Conservation (phyloP, 2,329 filamentous ascomycete genomes). For the Diaporthe helianthi region DNA sequence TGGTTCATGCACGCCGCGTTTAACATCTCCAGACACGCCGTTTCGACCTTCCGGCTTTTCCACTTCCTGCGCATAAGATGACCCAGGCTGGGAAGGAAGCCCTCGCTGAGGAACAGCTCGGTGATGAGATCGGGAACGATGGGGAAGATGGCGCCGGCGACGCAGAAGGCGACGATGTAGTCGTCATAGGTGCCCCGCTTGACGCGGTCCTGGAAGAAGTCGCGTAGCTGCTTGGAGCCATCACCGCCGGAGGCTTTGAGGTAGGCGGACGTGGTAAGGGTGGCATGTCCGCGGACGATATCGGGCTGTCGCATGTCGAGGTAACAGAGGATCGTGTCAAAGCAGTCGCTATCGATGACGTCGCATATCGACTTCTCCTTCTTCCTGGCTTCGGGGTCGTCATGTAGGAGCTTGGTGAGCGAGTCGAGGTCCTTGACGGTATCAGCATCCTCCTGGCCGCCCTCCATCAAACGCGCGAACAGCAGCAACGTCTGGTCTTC, state of each 20-base stretch:
- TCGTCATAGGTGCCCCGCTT: slow-evolving; percentile 82
- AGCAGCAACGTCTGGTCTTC: slow-evolving; percentile 76
- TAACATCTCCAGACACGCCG: slow-evolving; percentile 85
- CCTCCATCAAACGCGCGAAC: slow-evolving; percentile 89
- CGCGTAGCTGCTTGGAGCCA: slow-evolving; percentile 72
- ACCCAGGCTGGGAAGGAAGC: slow-evolving; percentile 80
- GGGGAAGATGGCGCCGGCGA: slow-evolving; percentile 87
- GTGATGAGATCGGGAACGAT: slow-evolving; percentile 79
- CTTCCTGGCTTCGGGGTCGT: slow-evolving; percentile 56
- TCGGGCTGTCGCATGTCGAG: slow-evolving; percentile 83
- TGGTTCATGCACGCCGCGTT: slow-evolving; percentile 90
- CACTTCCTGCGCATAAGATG: slow-evolving; percentile 79
- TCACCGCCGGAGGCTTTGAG: slow-evolving; percentile 77
- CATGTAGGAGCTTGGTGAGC: slow-evolving; percentile 65
- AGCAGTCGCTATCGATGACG: slow-evolving; percentile 74
- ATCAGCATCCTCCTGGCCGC: slow-evolving; percentile 81
- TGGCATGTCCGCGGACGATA: slow-evolving; percentile 79
- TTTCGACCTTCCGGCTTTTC: slow-evolving; percentile 86
- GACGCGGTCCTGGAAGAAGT: slow-evolving; percentile 77
- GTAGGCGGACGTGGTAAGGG: slow-evolving; percentile 81
- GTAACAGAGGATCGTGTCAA: slow-evolving; percentile 86
- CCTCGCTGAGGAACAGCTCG: slow-evolving; percentile 84
- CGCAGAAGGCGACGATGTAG: slow-evolving; percentile 89
- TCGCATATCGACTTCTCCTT: slow-evolving; percentile 60
- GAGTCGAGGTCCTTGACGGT: slow-evolving; percentile 65